Conservation (phyloP, 106 monocot species). For the Dioscorea alata region DNA sequence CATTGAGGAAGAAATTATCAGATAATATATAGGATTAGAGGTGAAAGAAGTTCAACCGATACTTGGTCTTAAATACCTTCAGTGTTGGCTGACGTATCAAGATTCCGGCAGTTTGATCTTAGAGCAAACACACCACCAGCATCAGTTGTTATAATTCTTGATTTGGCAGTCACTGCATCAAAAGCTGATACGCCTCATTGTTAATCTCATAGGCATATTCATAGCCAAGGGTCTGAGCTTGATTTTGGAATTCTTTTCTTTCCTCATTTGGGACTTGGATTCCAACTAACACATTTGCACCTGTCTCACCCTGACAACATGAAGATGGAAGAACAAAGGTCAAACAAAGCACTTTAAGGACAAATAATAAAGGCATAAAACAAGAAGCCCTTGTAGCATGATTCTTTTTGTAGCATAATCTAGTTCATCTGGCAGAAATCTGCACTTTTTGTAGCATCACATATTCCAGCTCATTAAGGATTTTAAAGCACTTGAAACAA, state of each 20-base stretch:
- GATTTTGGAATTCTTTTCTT: constrained; percentile 51
- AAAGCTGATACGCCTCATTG: constrained; percentile 60
- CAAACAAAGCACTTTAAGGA: neutral
- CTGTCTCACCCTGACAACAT: constrained; percentile 55
- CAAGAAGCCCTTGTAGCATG: neutral
- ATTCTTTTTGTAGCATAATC: no score
- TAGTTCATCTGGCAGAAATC: neutral
- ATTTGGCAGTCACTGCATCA: constrained; percentile 42
- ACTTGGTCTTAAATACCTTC: no score
- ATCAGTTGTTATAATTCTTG: no score
- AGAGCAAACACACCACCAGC: no score
- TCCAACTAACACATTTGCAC: constrained; percentile 86
- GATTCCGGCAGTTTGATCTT: no score
- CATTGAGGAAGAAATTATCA: no score
- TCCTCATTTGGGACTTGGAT: constrained; percentile 66
- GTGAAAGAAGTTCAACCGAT: no score
- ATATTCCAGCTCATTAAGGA: neutral
- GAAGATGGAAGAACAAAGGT: neutral
- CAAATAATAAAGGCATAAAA: neutral
- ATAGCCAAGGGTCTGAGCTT: constrained; percentile 61
- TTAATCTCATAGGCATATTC: constrained; percentile 59
- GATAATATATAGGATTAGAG: no score
- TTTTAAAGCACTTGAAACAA: neutral
- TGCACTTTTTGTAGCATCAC: neutral
- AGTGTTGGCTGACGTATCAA: no score